Conservation (phyloP, 2,329 filamentous ascomycete genomes). For the Ophiostoma montium region DNA sequence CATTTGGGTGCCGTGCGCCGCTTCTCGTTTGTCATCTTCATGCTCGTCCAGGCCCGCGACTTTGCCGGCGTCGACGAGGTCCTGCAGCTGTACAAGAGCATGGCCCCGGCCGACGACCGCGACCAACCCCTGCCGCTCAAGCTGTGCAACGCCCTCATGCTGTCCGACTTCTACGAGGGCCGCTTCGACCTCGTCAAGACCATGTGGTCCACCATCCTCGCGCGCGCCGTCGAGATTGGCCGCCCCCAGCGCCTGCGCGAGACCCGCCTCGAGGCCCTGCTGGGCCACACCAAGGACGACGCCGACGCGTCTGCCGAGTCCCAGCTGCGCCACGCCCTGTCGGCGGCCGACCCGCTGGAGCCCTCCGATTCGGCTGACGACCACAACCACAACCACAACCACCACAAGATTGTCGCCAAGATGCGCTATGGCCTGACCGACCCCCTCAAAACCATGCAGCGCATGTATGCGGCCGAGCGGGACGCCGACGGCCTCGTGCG, state of each 20-base stretch:
- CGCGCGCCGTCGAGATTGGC: conserved; percentile 32
- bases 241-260: conserved; percentile 16
- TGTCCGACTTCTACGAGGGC: conserved; percentile 41
- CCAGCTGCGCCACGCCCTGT: not conserved
- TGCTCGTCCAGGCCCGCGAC: conserved; percentile 27
- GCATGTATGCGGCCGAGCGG: conserved; percentile 25
- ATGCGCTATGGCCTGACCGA: conserved; percentile 40
- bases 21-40: conserved; percentile 27
- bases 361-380: not conserved
- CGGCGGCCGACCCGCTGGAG: not conserved
- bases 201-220: conserved; percentile 51
- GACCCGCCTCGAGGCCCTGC: conserved; percentile 3
- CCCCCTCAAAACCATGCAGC: conserved; percentile 34
- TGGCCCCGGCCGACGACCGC: conserved; percentile 19
- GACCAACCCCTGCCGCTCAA: conserved; percentile 31
- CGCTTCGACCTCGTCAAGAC: conserved; percentile 46
- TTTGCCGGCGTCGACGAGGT: conserved; percentile 27
- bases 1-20: conserved; percentile 15
- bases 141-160: conserved; percentile 54
- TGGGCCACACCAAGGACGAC: conserved; percentile 5
- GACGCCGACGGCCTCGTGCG: conserved; percentile 35
- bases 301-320: not conserved
- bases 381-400: conserved; percentile 5
- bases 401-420: conserved; percentile 24
- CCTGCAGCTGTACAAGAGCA: conserved; percentile 30